Base-by-base conservation (phyloP, 768 basidiomycete species). In the Leccinum boreale region DNA sequence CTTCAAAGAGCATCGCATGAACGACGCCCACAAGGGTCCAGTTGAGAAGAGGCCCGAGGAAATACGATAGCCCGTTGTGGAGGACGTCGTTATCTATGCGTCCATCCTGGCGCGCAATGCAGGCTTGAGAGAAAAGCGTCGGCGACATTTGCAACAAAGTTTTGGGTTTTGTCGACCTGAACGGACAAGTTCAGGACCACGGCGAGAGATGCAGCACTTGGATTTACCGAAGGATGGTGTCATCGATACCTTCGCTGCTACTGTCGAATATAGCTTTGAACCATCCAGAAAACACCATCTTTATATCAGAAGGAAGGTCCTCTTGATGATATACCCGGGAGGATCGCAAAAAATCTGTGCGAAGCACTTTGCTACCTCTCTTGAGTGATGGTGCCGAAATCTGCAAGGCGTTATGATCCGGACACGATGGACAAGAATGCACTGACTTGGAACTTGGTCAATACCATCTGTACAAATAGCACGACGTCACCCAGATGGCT, bases 11-110 rank as follows among this genome's bases (percentile, higher is more conserved):
- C 55, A 92, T 76, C 1, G 79, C 81, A 67, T 81, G 82, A 54
- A 91, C 77, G 11, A 92, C 84, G 3, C 89, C 88, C 3, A 86
- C 85, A 5, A 92, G 78, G 0, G 90, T 91, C 91, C 91, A 93
- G 60, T 82, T 85, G 42, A 93, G 77, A 19, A 92, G 74, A 0
- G 85, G 83, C 5, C 84, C 83, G 21, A 85, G 80, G 64, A 92
- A 92, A 69, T 89, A 92, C 5, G 86, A 85, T 35, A 91, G 78
- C 1, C 91, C 91, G 60, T 87, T 92, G 69, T 80, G 80, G 21
- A 93, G 71, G 19, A 80, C 78, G 26, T 90, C 90, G 50, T 70
- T 78, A 58, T 91, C 88, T 56, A 91, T 82, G 62, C 84, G 84
- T 42, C 79, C 74, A 19, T 78, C 74, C 11, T 74, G 63, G 35